Base-by-base conservation (phyloP, 495 filamentous ascomycete species). In the Barbatosphaeria neglecta region DNA sequence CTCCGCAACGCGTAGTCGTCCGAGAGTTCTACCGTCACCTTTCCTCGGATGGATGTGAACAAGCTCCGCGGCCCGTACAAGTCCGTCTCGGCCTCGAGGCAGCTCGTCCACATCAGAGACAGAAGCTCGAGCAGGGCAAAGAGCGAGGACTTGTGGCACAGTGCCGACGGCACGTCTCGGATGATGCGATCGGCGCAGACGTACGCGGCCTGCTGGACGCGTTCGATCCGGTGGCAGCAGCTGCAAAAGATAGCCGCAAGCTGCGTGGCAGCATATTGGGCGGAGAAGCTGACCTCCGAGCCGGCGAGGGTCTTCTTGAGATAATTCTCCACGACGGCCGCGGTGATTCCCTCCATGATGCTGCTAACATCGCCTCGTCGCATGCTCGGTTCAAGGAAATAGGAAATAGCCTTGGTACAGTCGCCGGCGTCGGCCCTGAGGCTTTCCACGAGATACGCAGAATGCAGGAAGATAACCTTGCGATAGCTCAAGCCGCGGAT, bases 71-170 rank as follows among this genome's bases (percentile, higher is more conserved):
- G 90, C 44, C 86, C 82, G 57, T 95, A 98, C 54, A 95, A 82
- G 49, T 98, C 92, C 13, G 88, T 86, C 58, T 98, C 93, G 10
- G 82, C 82, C 58, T 97, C 89, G 6, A 97, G 72, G 56, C 93
- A 97, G 57, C 90, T 90, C 20, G 74, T 75, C 90, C 90, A 98
- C 83, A 98, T 86, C 28, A 96, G 75, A 2, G 86, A 86, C 33
- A 98, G 65, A 4, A 98, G 77, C 58, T 97, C 92, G 6, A 97
- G 70, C 25, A 98, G 73, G 6, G 90, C 86, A 67, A 96, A 97
- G 0, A 98, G 69, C 6, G 92, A 95, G 11, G 80, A 76, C 54
- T 83, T 84, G 53, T 94, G 86, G 55, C 93, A 97, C 0, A 98
- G 74, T 17, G 88, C 82, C 4, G 92, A 95, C 3, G 92, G 92